Evolutionary conservation across 768 basidiomycete species (phyloP).

Genomic region (Tricholoma matsutake): DNA sequence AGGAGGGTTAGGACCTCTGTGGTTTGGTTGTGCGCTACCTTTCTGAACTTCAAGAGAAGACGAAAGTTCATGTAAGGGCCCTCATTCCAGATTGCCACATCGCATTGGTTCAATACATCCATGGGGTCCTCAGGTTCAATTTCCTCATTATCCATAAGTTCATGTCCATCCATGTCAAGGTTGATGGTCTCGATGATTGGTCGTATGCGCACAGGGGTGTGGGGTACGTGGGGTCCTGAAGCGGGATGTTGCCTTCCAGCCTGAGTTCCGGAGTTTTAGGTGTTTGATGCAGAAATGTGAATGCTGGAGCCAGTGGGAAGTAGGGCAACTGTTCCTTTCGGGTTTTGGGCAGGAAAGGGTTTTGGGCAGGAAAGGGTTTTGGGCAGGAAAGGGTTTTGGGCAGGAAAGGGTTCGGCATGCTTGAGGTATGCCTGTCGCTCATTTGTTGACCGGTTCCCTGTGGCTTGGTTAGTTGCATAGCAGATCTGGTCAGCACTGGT

Average conservation of each 20-base stretch:
- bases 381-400: too few relatives aligned
- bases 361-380: too few relatives aligned
- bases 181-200: background rate
- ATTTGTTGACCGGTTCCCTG: background rate
- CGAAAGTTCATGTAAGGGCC: background rate
- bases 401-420: background rate
- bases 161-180: background rate
- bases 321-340: too few relatives aligned
- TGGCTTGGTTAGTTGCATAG: too few relatives aligned
- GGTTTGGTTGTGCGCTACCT: background rate
- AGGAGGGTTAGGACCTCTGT: too few relatives aligned
- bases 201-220: background rate
- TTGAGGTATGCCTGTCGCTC: background rate
- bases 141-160: background rate
- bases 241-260: background rate
- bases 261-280: background rate
- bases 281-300: background rate
- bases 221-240: background rate
- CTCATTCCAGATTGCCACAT: background rate
- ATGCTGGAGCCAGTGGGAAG: background rate
- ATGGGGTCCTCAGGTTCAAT: background rate
- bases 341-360: too few relatives aligned
- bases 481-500: too few relatives aligned
- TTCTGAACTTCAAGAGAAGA: background rate
- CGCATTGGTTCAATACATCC: background rate